A percentile compares a stretch with the other conserved stretches of the same genome.
These are phyloP conservation scores for Zopfia rhizophila DNA, from an alignment of 2,329 filamentous ascomycete species.

Conservation along the genomic window DNA sequence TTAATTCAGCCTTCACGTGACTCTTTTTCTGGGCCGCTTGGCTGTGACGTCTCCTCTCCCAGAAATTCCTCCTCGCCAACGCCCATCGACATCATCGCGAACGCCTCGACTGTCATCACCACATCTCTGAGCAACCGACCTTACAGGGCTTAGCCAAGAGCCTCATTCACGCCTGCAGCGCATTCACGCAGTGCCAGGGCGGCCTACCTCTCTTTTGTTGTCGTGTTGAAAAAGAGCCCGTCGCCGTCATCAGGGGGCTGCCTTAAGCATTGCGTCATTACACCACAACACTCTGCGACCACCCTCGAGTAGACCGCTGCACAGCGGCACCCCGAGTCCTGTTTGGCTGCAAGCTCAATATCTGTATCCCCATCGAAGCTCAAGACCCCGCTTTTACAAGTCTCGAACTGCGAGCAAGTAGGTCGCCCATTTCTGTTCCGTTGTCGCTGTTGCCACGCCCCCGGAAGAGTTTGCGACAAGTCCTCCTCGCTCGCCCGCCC, in stretches of 20 bases:
- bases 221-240: slow-evolving; percentile 4
- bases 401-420: slow-evolving; percentile 32
- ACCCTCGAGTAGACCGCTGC: slow-evolving; percentile 3
- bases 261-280: slow-evolving; percentile 26
- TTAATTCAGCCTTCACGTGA: slow-evolving; percentile 34
- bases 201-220: slow-evolving; percentile 5
- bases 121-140: slow-evolving; percentile 26
- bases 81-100: slow-evolving; percentile 50
- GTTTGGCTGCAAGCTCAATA: slow-evolving; percentile 17
- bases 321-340: slow-evolving; percentile 6
- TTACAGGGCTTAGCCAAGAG: slow-evolving; percentile 17
- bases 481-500: slow-evolving; percentile 17
- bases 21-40: slow-evolving; percentile 35
- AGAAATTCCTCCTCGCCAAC: slow-evolving; percentile 34
- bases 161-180: slow-evolving; percentile 17
- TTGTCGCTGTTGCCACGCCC: slow-evolving; percentile 32
- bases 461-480: slow-evolving; percentile 29
- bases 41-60: slow-evolving; percentile 38
- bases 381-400: slow-evolving; percentile 41
- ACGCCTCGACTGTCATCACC: slow-evolving; percentile 47
- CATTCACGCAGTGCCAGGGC: slow-evolving; percentile 1
- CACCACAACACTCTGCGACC: slow-evolving; percentile 8
- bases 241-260: slow-evolving; percentile 19
- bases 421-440: slow-evolving; percentile 34
- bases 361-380: slow-evolving; percentile 26